These are phyloP conservation scores for Suhomyces emberorum DNA, from an alignment of 805 yeast genomes.

Conservation along the genomic window DNA sequence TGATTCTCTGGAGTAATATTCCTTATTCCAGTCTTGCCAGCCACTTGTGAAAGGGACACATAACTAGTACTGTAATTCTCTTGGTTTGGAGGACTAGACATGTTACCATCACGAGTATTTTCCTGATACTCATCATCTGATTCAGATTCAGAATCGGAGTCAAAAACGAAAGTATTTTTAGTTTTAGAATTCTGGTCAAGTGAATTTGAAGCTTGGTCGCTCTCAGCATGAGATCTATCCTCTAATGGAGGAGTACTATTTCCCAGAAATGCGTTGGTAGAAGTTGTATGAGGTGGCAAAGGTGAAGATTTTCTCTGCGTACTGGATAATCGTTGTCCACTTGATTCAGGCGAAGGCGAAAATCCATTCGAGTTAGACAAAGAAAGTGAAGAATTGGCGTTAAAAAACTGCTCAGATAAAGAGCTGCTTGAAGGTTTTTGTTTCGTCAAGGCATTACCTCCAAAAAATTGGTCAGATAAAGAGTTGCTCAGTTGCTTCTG, in stretches of 20 bases:
- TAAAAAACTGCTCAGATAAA: conserved; percentile 21
- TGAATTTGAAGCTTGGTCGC: neutral
- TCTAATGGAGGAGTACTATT: conserved; percentile 21
- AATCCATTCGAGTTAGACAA: neutral
- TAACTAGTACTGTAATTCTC: conserved; percentile 28
- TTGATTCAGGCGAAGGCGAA: conserved; percentile 6
- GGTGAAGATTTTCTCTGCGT: conserved; percentile 37
- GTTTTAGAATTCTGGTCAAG: conserved; percentile 1
- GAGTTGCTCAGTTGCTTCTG: conserved; percentile 11
- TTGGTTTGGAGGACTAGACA: neutral
- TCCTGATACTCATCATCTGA: conserved; percentile 28
- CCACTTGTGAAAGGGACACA: conserved; percentile 49
- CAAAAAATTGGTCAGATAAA: conserved; percentile 21
- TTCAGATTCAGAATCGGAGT: conserved; percentile 26
- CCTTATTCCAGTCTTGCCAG: conserved; percentile 41
- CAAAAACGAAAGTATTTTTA: conserved; percentile 33
- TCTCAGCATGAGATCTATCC: neutral
- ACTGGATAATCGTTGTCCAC: conserved; percentile 6
- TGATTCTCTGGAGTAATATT: conserved; percentile 25
- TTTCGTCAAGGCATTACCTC: conserved; percentile 6
- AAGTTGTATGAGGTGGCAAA: conserved; percentile 41
- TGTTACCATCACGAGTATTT: conserved; percentile 10
- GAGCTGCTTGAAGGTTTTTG: conserved; percentile 11
- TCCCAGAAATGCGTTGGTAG: conserved; percentile 41
- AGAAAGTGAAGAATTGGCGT: conserved; percentile 1